phyloP scores from a whole-genome alignment of 495 filamentous ascomycete genomes.

The Cercophora samala region DNA sequence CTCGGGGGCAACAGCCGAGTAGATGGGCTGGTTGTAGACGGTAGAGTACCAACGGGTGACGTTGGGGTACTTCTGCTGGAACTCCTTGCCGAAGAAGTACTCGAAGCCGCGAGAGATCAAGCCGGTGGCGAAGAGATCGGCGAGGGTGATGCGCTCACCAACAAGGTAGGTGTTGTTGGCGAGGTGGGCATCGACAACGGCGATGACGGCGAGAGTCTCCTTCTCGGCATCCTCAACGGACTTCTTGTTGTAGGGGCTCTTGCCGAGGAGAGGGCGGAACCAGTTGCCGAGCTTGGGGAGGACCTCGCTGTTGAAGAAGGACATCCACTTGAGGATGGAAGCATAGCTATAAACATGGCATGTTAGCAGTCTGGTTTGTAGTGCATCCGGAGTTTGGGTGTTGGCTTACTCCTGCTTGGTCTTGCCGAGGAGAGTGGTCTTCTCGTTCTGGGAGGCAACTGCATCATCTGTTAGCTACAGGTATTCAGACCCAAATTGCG shows the following conservation, averaged over 20 bases:
- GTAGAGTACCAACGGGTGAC: slow-evolving; percentile 92
- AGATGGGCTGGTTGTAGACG: slow-evolving; percentile 85
- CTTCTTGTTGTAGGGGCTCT: slow-evolving; percentile 96
- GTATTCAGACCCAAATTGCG: slow-evolving; percentile 25
- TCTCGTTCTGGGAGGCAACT: slow-evolving; percentile 99
- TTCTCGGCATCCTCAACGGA: slow-evolving; percentile 73
- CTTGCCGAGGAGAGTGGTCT: slow-evolving; percentile 97
- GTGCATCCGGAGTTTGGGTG: background rate
- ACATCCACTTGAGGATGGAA: slow-evolving; percentile 96
- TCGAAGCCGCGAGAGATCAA: slow-evolving; percentile 82
- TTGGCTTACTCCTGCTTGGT: slow-evolving; percentile 90
- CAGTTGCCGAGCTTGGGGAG: slow-evolving; percentile 70
- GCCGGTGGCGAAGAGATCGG: slow-evolving; percentile 79
- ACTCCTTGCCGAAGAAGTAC: slow-evolving; percentile 84
- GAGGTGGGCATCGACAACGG: slow-evolving; percentile 81
- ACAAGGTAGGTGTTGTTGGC: slow-evolving; percentile 93
- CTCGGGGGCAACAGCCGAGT: slow-evolving; percentile 70
- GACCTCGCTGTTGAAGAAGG: slow-evolving; percentile 82
- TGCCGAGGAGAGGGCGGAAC: slow-evolving; percentile 85
- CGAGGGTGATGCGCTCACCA: slow-evolving; percentile 93
- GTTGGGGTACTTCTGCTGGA: slow-evolving; percentile 75
- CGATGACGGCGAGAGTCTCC: slow-evolving; percentile 60
- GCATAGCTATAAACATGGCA: slow-evolving; percentile 57
- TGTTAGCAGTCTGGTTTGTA: slow-evolving; percentile 23
- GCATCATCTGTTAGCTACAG: slow-evolving; percentile 34